A percentile compares a stretch with the other conserved stretches of the same genome.
Conservation (phyloP, 176 grass and related monocot species). For the Calamus simplicifolius region DNA sequence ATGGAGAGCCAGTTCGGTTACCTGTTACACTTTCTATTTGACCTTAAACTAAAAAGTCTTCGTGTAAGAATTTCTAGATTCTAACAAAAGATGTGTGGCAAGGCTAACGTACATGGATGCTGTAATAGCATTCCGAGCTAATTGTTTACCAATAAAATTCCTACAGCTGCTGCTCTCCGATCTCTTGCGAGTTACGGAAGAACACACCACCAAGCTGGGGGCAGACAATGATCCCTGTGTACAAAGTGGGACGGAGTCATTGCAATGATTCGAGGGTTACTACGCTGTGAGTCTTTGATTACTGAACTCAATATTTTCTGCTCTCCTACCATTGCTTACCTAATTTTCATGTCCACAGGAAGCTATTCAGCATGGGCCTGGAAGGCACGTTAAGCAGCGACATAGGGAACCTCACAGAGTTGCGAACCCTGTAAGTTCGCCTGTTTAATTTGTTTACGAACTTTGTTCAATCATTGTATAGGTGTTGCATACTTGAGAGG, state of each 20-base stretch:
- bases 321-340: constrained; percentile 3
- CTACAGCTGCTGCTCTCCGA: constrained; percentile 24
- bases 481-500: too few relatives aligned
- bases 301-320: not conserved
- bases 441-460: not conserved
- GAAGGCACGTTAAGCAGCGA: constrained; percentile 30
- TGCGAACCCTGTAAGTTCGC: constrained; percentile 35
- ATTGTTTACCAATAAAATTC: too few relatives aligned
- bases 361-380: constrained; percentile 30
- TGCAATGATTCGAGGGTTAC: constrained; percentile 24
- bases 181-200: constrained; percentile 30
- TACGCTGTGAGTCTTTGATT: constrained; percentile 26
- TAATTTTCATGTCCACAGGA: constrained; percentile 22
- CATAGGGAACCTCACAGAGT: constrained; percentile 29
- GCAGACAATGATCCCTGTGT: constrained; percentile 36
- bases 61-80: too few relatives aligned
- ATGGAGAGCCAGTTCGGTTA: too few relatives aligned
- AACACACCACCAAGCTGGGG: constrained; percentile 38
- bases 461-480: too few relatives aligned
- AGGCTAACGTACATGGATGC: too few relatives aligned
- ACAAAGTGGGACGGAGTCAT: constrained; percentile 29
- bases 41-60: too few relatives aligned
- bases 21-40: too few relatives aligned
- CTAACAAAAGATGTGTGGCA: too few relatives aligned
- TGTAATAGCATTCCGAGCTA: too few relatives aligned